phyloP scores from a whole-genome alignment of 345 rosid genomes.

The Trapa incisa region DNA sequence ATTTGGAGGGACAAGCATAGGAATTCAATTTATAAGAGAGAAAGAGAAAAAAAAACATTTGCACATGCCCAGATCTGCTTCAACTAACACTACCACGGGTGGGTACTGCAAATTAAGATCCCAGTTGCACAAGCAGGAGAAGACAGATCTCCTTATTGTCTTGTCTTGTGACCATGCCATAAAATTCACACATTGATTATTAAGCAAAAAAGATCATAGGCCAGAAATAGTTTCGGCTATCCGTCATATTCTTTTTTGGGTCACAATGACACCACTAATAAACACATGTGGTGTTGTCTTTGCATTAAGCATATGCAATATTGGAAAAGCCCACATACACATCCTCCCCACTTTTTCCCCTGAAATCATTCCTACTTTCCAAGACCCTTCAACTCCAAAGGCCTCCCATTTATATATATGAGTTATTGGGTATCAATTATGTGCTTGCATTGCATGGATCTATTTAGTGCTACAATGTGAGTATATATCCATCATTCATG shows the following conservation, averaged over 20 bases:
- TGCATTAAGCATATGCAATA: constrained; percentile 35
- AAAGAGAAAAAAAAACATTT: not conserved
- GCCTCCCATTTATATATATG: constrained; percentile 9
- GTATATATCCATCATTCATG: too few relatives aligned
- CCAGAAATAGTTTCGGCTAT: too few relatives aligned
- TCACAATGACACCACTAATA: too few relatives aligned
- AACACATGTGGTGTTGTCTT: constrained; percentile 24
- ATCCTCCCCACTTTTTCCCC: not conserved
- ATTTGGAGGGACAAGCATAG: not conserved
- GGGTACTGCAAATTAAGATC: not conserved
- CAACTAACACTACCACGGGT: not conserved
- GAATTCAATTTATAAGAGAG: too few relatives aligned
- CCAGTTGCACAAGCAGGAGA: not conserved
- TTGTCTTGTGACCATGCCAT: too few relatives aligned
- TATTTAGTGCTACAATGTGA: too few relatives aligned
- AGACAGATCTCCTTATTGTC: not conserved
- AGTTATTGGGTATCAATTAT: too few relatives aligned
- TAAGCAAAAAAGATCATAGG: too few relatives aligned
- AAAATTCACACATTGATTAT: too few relatives aligned
- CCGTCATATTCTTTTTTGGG: too few relatives aligned
- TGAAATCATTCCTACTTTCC: constrained; percentile 35
- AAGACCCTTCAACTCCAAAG: constrained; percentile 16
- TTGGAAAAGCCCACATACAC: constrained; percentile 16
- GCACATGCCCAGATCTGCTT: not conserved
- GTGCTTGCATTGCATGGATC: too few relatives aligned